Base-by-base conservation (phyloP, 2,329 filamentous ascomycete species). In the Lachnellula willkommii region DNA sequence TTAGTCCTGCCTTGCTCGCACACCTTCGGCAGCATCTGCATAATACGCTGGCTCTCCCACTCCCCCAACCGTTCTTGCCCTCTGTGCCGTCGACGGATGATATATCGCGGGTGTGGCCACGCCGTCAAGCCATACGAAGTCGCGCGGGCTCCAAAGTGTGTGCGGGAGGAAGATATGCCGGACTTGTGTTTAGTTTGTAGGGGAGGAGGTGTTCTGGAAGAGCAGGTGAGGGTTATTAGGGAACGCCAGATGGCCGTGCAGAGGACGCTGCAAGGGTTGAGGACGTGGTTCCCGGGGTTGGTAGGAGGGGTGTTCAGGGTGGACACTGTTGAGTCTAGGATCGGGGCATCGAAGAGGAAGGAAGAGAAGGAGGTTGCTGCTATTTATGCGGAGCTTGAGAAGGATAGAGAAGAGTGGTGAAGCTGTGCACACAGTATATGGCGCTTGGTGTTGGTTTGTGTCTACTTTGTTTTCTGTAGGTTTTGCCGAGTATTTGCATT, bases 401-500 rank as follows among this genome's bases (percentile, higher is more conserved):
- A 61, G 55, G 65, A 70, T 42, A 53, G 58, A 67, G 69, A 5
- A 64, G 32, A 59, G 55, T 64, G 63, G 60, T 63, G 42, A 55
- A 46, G 47, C 53, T 47, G 12, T 22, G 42, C 12, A 20, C 42
- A 11, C 9, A 11, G 28, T 32, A 32, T 32, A 32, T 32, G 20
- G 20, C 42, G 42, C n/a, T 5, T 24, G 42, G 28, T 32, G 28
- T 32, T 32, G 28, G 9, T 32, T 32, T 9, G 28, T 32, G 11
- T 32, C 28, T 11, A 32, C 28, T 32, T 32, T 32, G 28, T 11
- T 32, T 32, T 32, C 9, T 12, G 28, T 40, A 35, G 22, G 20
- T 17, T 26, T 36, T 35, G 17, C 3, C 12, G 9, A 26, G 17
- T 8, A 6, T 2, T 50, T 26, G 20, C 24, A 32, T 32, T 15